Evolutionary conservation across 768 basidiomycete species (phyloP).

Genomic region (Sarcomyxa edulis): DNA sequence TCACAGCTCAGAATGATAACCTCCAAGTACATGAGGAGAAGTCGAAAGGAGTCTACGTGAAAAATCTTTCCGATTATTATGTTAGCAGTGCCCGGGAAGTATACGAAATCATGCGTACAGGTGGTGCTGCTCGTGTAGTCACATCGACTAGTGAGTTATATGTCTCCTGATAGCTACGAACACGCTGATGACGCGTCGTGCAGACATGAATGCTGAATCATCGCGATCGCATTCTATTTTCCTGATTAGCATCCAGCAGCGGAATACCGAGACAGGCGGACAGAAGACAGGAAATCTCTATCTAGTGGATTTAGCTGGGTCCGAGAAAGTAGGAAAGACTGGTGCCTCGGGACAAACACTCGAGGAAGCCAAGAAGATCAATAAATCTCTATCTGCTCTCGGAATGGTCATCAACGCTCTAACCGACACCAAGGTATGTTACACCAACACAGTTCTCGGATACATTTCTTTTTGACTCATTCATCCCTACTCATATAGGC

Average conservation of each 20-base stretch:
- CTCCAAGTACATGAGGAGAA: slow-evolving; percentile 99
- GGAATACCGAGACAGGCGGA: slow-evolving; percentile 93
- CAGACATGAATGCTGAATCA: slow-evolving; percentile 99
- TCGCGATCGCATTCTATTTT: slow-evolving; percentile 99
- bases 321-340: slow-evolving; percentile 99
- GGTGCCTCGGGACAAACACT: slow-evolving; percentile 98
- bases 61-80: slow-evolving; percentile 96
- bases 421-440: slow-evolving; percentile 88
- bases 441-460: slow-evolving; percentile 5
- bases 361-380: slow-evolving; percentile 99
- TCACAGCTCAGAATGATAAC: slow-evolving; percentile 93
- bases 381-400: slow-evolving; percentile 94
- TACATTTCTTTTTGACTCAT: slow-evolving; percentile 1
- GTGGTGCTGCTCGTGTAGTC: slow-evolving; percentile 85
- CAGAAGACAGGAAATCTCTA: slow-evolving; percentile 97
- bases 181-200: slow-evolving; percentile 1
- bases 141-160: slow-evolving; percentile 81
- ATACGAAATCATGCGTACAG: slow-evolving; percentile 98
- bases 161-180: neutral
- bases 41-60: slow-evolving; percentile 94
- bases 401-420: slow-evolving; percentile 99
- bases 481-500: slow-evolving; percentile 44
- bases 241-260: slow-evolving; percentile 93
- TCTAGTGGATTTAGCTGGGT: slow-evolving; percentile 96
- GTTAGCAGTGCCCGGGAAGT: slow-evolving; percentile 94